These are phyloP conservation scores for Stephanodiscus triporus DNA, from an alignment of 108 stramenopile species.

Conservation along the genomic window DNA sequence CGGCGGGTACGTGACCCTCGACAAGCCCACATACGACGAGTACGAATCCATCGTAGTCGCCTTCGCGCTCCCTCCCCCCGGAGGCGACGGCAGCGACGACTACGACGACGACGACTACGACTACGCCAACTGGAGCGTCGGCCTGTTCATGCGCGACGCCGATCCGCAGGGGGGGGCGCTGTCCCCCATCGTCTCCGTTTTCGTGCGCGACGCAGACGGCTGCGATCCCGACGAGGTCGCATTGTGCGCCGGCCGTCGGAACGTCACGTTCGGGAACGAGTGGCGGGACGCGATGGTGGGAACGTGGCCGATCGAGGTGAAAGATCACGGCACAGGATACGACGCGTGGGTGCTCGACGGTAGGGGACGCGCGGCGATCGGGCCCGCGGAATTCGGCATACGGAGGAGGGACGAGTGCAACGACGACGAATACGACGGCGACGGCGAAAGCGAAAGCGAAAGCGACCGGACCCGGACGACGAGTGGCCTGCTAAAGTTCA, in stretches of 20 bases:
- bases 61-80: too few species aligned
- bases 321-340: slow-evolving; percentile 10
- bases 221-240: slow-evolving; percentile 3
- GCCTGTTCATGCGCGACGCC: slow-evolving; percentile 33
- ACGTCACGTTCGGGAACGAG: slow-evolving; percentile 11
- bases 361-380: slow-evolving; percentile 17
- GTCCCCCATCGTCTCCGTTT: slow-evolving; percentile 19
- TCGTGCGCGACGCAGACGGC: slow-evolving; percentile 9
- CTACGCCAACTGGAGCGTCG: slow-evolving; percentile 19
- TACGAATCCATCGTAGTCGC: too few species aligned
- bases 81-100: not conserved
- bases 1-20: too few species aligned
- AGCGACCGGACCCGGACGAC: too few species aligned
- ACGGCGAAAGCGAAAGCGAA: too few species aligned
- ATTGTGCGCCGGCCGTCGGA: not conserved
- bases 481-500: too few species aligned
- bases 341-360: slow-evolving; percentile 26
- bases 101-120: slow-evolving; percentile 15
- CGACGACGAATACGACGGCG: too few species aligned
- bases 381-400: slow-evolving; percentile 24
- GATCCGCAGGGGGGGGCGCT: slow-evolving; percentile 25
- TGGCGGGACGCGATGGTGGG: slow-evolving; percentile 4
- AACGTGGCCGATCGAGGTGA: slow-evolving; percentile 16
- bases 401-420: not conserved
- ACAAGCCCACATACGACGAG: too few species aligned